These are phyloP conservation scores for Apiotrichum gamsii DNA, from an alignment of 1,284 basidiomycete genomes.

Conservation along the genomic window DNA sequence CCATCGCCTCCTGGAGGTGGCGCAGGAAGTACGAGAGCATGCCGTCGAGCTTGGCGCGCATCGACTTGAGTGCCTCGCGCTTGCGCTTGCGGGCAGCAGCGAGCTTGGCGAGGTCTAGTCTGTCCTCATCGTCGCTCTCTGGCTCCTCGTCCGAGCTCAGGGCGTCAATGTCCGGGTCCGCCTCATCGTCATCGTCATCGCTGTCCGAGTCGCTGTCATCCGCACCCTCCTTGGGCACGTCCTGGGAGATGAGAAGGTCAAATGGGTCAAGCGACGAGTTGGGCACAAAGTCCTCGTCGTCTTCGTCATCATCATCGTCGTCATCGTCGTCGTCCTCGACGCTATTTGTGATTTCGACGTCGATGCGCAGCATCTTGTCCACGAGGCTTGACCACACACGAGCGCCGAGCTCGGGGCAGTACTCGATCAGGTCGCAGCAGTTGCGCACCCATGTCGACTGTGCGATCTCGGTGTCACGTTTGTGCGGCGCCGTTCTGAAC, in stretches of 20 bases:
- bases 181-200: conserved; percentile 56
- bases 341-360: conserved; percentile 96
- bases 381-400: conserved; percentile 78
- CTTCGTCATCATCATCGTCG: conserved; percentile 57
- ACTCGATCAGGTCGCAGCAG: conserved; percentile 72
- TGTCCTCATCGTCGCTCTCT: conserved; percentile 57
- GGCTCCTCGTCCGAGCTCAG: conserved; percentile 45
- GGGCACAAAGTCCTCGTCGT: conserved; percentile 42
- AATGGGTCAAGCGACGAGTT: conserved; percentile 75
- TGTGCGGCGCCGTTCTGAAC: conserved; percentile 81
- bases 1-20: conserved; percentile 53
- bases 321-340: conserved; percentile 82
- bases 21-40: conserved; percentile 80
- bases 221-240: conserved; percentile 50
- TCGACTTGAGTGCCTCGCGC: conserved; percentile 64
- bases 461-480: conserved; percentile 70
- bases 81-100: conserved; percentile 55
- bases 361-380: conserved; percentile 88
- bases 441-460: conserved; percentile 93
- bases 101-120: conserved; percentile 45
- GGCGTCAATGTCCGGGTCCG: conserved; percentile 46
- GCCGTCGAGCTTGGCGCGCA: conserved; percentile 84
- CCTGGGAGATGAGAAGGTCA: conserved; percentile 67
- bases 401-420: conserved; percentile 83
- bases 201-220: conserved; percentile 53